A percentile compares a stretch with the other conserved stretches of the same genome.
phyloP scores from a whole-genome alignment of 2,329 filamentous ascomycete genomes.

The Boeremia exigua region DNA sequence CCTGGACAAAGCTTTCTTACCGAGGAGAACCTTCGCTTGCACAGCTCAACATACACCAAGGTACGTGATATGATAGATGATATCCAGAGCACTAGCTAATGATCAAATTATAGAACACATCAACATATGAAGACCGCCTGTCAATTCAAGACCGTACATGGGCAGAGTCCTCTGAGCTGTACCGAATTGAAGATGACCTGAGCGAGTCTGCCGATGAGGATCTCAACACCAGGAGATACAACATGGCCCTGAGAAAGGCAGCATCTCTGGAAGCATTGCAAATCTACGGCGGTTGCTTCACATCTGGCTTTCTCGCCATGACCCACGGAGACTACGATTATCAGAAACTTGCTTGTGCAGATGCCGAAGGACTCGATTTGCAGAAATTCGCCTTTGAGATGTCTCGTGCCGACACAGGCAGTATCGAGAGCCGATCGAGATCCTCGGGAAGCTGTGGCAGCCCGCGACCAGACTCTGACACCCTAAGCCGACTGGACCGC shows the following conservation, averaged over 20 bases:
- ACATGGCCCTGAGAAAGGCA: slow-evolving; percentile 30
- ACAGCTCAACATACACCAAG: slow-evolving; percentile 33
- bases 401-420: slow-evolving; percentile 20
- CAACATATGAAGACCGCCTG: slow-evolving; percentile 17
- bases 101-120: slow-evolving; percentile 9
- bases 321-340: slow-evolving; percentile 32
- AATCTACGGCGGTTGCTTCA: slow-evolving; percentile 41
- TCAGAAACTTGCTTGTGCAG: slow-evolving; percentile 23
- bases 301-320: slow-evolving; percentile 39
- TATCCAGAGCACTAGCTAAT: slow-evolving; percentile 14
- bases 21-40: slow-evolving; percentile 40
- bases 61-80: slow-evolving; percentile 19
- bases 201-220: slow-evolving; percentile 34
- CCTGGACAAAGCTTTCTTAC: slow-evolving; percentile 25
- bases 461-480: slow-evolving; percentile 43
- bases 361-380: slow-evolving; percentile 35
- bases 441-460: slow-evolving; percentile 26
- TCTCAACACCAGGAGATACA: slow-evolving; percentile 19
- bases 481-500: slow-evolving; percentile 27
- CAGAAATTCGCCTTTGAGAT: slow-evolving; percentile 34
- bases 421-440: slow-evolving; percentile 19
- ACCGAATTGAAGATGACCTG: slow-evolving; percentile 28
- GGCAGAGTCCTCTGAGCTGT: slow-evolving; percentile 20
- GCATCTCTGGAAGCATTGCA: slow-evolving; percentile 40
- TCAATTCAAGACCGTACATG: slow-evolving; percentile 25